phyloP scores from a whole-genome alignment of 2,329 filamentous ascomycete genomes.

The Hypoxylon sp. region DNA sequence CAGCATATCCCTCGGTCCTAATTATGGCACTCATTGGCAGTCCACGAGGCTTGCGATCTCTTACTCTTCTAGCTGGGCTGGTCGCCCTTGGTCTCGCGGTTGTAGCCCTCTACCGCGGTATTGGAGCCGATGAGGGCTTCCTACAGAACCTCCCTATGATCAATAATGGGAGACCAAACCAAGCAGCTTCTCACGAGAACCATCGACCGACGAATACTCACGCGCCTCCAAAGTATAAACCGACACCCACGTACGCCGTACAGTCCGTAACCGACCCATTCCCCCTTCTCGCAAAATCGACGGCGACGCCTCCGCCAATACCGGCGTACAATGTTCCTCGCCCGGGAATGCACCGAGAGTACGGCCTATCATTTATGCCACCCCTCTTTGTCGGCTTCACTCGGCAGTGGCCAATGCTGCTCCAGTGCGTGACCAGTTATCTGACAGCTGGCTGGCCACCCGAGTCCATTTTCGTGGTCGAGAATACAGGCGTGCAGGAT shows the following conservation, averaged over 20 bases:
- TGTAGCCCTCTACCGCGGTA: constrained; percentile 40
- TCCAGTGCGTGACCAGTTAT: constrained; percentile 63
- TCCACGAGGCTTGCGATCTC: constrained; percentile 39
- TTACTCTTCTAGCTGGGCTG: constrained; percentile 44
- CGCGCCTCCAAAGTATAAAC: constrained; percentile 51
- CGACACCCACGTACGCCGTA: constrained; percentile 44
- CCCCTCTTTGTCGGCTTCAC: constrained; percentile 66
- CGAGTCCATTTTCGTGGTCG: constrained; percentile 63
- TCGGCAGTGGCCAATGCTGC: constrained; percentile 62
- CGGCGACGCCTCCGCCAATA: constrained; percentile 52
- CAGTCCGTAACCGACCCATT: constrained; percentile 49
- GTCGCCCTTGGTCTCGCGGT: constrained; percentile 43
- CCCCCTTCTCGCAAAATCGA: constrained; percentile 47
- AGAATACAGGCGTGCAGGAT: constrained; percentile 64
- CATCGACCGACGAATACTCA: constrained; percentile 47
- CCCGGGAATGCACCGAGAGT: constrained; percentile 54
- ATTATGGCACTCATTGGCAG: constrained; percentile 36
- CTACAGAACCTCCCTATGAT: constrained; percentile 46
- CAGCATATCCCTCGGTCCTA: constrained; percentile 23
- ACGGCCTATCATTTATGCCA: constrained; percentile 53
- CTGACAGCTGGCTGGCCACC: constrained; percentile 65
- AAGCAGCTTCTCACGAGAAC: constrained; percentile 25
- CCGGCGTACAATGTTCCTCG: constrained; percentile 56
- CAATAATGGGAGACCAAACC: constrained; percentile 33
- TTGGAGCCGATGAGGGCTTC: constrained; percentile 41